Base-by-base conservation (phyloP, 345 rosid genomes). In the Aurinia saxatilis region DNA sequence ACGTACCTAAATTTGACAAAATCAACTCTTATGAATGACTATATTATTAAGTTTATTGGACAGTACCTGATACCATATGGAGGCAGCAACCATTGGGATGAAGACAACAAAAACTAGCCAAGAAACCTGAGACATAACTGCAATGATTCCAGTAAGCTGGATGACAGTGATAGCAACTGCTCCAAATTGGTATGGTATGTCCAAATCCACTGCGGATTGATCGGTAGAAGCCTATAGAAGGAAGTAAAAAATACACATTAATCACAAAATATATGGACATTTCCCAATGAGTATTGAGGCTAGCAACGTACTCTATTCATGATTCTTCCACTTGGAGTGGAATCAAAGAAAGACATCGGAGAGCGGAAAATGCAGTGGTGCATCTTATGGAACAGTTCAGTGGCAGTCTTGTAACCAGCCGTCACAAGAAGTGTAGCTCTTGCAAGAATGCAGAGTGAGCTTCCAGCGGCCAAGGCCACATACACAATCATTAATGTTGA, bases 261-360 rank as follows among this genome's bases (percentile, higher is more conserved):
- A 34, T 67, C 14, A 66, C 30, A 25, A 31, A 50, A 56, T 5
- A 25, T 23, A 4, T 35, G 12, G 10, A 57, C 18, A 52, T 17
- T 6, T 2, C 8, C 42, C 18, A 35, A 50, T 31, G 34, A 29
- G 40, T 16, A 29, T 10, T 63, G 37, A 23, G 56, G 45, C 13
- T 23, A 41, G 15, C 10, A 8, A 65, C 85, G 54, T 68, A 84
- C 95, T 59, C 95, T 80, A 50, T 75, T 84, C 11, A 87, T 72
- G 49, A 83, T 82, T 57, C 96, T 72, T 65, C 88, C 96, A 67
- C 87, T 79, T 8, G 92, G 92, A 10, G 96, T 88, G n/a, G 92
- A 71, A 73, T 88, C 96, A 72, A 88, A 88, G 72, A 88, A 88
- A 5, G 86, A 80, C 90, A 85, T 85, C 16, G 96, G 87, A 9